Evolutionary conservation across 1,139 yeast genomes (phyloP).

Genomic region (Suhomyces chickasaworum): DNA sequence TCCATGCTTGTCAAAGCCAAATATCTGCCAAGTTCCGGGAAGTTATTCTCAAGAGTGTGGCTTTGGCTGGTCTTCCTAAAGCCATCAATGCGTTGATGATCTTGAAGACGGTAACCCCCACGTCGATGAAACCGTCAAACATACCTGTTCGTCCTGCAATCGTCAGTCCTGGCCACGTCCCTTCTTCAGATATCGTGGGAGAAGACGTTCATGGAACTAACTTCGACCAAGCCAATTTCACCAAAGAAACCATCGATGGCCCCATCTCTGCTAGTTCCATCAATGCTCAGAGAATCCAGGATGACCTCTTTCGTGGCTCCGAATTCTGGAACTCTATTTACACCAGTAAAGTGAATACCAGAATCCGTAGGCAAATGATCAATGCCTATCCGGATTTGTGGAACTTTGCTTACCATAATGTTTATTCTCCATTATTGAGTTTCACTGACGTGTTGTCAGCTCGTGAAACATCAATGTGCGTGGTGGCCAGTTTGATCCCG

Average conservation of each 20-base stretch:
- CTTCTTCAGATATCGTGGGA: conserved; percentile 42
- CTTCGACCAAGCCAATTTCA: conserved; percentile 25
- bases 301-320: conserved; percentile 52
- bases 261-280: conserved; percentile 39
- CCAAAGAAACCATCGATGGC: conserved; percentile 46
- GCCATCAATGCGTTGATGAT: conserved; percentile 76
- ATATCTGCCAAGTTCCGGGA: conserved; percentile 70
- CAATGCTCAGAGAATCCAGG: conserved; percentile 29
- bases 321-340: conserved; percentile 78
- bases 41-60: conserved; percentile 73
- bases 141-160: conserved; percentile 35
- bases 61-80: conserved; percentile 81
- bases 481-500: conserved; percentile 80
- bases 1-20: conserved; percentile 35
- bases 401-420: conserved; percentile 69
- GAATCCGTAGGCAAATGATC: conserved; percentile 68
- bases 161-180: conserved; percentile 39
- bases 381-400: conserved; percentile 85
- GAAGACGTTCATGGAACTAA: conserved; percentile 46
- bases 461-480: conserved; percentile 74
- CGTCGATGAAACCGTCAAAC: conserved; percentile 33
- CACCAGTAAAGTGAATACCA: conserved; percentile 63
- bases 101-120: conserved; percentile 68
- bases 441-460: conserved; percentile 63
- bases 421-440: conserved; percentile 77